These are phyloP conservation scores for Anthoceros angustus DNA, from an alignment of 225 moss, liverwort and hornwort genomes.

Conservation along the genomic window DNA sequence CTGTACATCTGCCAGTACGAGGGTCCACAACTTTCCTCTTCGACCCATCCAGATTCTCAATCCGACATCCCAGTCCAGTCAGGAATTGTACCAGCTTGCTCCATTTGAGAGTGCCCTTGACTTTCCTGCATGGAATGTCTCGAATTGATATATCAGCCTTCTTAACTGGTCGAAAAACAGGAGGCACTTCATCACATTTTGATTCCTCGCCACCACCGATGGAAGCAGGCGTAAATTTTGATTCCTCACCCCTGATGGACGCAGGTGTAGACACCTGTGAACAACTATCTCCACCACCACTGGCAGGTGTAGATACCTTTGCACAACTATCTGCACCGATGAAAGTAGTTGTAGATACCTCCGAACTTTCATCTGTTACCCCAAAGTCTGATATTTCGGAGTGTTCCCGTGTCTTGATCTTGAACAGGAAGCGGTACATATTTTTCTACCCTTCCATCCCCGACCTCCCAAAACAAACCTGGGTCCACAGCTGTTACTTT, in stretches of 20 bases:
- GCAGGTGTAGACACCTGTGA: neutral
- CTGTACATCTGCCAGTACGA: slow-evolving; percentile 13
- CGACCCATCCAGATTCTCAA: slow-evolving; percentile 26
- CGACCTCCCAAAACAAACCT: slow-evolving; percentile 15
- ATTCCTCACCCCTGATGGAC: neutral
- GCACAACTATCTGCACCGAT: too few relatives aligned
- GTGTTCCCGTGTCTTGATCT: slow-evolving; percentile 31
- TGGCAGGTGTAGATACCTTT: too few relatives aligned
- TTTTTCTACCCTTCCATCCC: slow-evolving; percentile 17
- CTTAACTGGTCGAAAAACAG: slow-evolving; percentile 15
- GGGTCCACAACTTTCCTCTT: slow-evolving; percentile 26
- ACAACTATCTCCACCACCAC: too few relatives aligned
- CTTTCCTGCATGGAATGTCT: slow-evolving; percentile 25
- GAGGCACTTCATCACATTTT: neutral
- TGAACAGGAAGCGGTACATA: slow-evolving; percentile 15
- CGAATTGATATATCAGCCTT: slow-evolving; percentile 19
- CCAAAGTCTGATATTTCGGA: neutral
- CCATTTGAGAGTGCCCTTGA: slow-evolving; percentile 27
- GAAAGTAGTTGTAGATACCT: too few relatives aligned
- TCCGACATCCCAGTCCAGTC: slow-evolving; percentile 20
- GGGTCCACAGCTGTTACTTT: slow-evolving; percentile 7
- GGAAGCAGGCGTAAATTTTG: too few relatives aligned
- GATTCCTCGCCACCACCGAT: too few relatives aligned
- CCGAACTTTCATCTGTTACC: too few relatives aligned
- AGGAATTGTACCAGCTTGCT: slow-evolving; percentile 23